Evolutionary conservation across 176 grass and related monocot genomes (phyloP).

Genomic region (Avena atlantica): DNA sequence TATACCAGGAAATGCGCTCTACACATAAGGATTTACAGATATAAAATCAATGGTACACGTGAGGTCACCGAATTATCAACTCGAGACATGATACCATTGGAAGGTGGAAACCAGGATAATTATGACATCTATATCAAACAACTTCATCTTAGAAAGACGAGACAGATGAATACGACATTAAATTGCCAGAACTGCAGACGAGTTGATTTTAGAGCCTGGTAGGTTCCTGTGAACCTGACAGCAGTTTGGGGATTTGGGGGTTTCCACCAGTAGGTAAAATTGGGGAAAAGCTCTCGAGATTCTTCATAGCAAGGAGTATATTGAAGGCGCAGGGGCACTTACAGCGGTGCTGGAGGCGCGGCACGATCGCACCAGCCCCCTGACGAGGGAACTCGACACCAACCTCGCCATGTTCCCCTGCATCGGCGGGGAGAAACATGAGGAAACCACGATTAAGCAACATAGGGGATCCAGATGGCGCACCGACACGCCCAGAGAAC

Average conservation of each 20-base stretch:
- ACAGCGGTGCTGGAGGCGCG: slow-evolving; percentile 36
- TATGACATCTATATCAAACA: not conserved
- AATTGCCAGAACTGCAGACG: not conserved
- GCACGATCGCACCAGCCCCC: slow-evolving; percentile 52
- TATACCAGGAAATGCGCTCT: no score
- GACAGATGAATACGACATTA: not conserved
- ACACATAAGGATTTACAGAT: not conserved
- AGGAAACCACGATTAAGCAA: not conserved
- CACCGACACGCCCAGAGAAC: not conserved
- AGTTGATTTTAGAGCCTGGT: not conserved
- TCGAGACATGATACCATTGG: not conserved
- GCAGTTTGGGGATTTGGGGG: not conserved
- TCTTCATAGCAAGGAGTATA: not conserved
- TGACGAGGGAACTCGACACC: slow-evolving; percentile 42
- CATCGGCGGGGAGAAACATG: not conserved
- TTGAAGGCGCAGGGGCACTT: not conserved
- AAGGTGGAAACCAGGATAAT: not conserved
- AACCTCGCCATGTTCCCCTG: slow-evolving; percentile 58
- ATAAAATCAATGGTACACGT: not conserved
- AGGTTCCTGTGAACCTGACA: not conserved
- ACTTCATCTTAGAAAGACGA: not conserved
- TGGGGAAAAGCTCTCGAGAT: not conserved
- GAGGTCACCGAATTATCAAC: not conserved
- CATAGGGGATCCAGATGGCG: not conserved
- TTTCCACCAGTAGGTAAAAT: not conserved